A percentile compares a stretch with the other conserved stretches of the same genome.
These are phyloP conservation scores for Mycena galopus DNA, from an alignment of 768 basidiomycete genomes.

Conservation along the genomic window DNA sequence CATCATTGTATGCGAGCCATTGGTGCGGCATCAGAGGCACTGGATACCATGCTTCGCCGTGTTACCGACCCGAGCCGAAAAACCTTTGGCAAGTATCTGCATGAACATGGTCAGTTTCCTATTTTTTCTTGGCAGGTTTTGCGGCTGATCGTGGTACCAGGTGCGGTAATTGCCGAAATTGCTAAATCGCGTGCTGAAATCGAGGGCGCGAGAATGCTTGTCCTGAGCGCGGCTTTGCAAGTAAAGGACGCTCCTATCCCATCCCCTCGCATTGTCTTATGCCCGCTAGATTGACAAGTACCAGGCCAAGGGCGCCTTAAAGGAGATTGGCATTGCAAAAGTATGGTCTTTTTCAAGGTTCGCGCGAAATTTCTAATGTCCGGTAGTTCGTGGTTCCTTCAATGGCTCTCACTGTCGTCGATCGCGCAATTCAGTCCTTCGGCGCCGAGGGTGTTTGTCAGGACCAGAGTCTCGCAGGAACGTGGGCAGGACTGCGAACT, in stretches of 20 bases:
- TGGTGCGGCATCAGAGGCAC: slow-evolving; percentile 85
- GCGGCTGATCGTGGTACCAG: slow-evolving; percentile 50
- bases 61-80: slow-evolving; percentile 93
- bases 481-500: slow-evolving; percentile 87
- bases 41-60: slow-evolving; percentile 90
- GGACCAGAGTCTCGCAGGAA: slow-evolving; percentile 84
- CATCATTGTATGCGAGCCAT: slow-evolving; percentile 99
- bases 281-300: slow-evolving; percentile 83
- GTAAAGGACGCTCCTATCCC: slow-evolving; percentile 47
- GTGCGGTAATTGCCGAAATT: slow-evolving; percentile 91
- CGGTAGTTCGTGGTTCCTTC: slow-evolving; percentile 91
- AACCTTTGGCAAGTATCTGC: slow-evolving; percentile 93
- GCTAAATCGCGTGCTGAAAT: slow-evolving; percentile 95
- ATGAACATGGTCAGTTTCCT: slow-evolving; percentile 81
- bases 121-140: not conserved
- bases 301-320: slow-evolving; percentile 93
- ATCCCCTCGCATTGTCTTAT: not conserved
- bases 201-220: slow-evolving; percentile 87
- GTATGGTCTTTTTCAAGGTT: slow-evolving; percentile 53
- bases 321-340: slow-evolving; percentile 98
- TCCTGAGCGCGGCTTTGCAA: slow-evolving; percentile 92
- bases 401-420: slow-evolving; percentile 90
- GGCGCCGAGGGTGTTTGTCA: slow-evolving; percentile 97
- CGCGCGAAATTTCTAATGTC: not conserved
- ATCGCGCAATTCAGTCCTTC: slow-evolving; percentile 95